A percentile compares a stretch with the other conserved stretches of the same genome.
phyloP scores from a whole-genome alignment of 768 basidiomycete species.

The Amanita rimosa region DNA sequence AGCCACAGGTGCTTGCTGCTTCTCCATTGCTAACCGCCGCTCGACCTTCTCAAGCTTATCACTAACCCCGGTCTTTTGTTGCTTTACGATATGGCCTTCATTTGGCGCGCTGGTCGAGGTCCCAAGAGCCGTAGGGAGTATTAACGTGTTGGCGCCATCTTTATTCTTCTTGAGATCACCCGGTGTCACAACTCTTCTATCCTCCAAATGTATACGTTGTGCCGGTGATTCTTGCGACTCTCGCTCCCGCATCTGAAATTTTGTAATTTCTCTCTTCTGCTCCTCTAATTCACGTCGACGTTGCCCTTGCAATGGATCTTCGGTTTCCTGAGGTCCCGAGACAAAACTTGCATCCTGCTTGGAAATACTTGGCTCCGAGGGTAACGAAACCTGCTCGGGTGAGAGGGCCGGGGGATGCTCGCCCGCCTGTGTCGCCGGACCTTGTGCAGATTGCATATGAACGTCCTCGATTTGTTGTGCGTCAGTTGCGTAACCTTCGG shows the following conservation, averaged over 20 bases:
- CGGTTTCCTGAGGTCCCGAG: neutral
- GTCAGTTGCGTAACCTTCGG: neutral
- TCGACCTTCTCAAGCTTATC: neutral
- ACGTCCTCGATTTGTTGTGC: too few relatives aligned
- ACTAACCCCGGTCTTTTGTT: neutral
- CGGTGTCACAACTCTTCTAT: neutral
- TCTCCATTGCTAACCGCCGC: conserved; percentile 1
- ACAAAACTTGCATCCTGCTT: neutral
- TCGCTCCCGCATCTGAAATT: conserved; percentile 2
- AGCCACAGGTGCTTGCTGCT: conserved; percentile 5
- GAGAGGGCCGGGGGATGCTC: neutral
- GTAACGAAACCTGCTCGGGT: neutral
- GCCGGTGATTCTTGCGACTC: neutral
- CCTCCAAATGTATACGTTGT: neutral
- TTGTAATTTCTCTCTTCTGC: conserved; percentile 1
- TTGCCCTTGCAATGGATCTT: neutral
- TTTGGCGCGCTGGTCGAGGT: neutral
- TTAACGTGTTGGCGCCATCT: neutral
- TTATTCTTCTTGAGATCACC: neutral
- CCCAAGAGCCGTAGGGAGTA: neutral
- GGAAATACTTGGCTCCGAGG: neutral
- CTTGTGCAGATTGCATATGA: neutral
- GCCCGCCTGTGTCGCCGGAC: too few relatives aligned
- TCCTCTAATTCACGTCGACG: conserved; percentile 1
- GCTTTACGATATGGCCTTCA: neutral